A percentile compares a stretch with the other conserved stretches of the same genome.
These are phyloP conservation scores for Fagus crenata DNA, from an alignment of 306 rosid species.

Conservation along the genomic window DNA sequence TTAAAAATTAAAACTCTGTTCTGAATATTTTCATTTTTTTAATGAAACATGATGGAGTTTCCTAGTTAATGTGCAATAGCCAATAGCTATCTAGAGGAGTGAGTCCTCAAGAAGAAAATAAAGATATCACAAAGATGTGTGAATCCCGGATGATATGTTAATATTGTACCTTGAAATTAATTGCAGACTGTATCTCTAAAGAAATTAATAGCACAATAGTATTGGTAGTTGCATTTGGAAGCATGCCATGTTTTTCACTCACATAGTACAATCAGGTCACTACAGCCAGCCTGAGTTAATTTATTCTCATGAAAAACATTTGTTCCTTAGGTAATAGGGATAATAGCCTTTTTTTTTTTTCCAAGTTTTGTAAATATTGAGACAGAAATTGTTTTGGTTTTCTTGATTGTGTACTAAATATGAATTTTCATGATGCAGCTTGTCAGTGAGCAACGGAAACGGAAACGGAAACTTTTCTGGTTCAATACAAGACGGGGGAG, in stretches of 20 bases:
- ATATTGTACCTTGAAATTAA: not conserved
- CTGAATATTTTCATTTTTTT: not conserved
- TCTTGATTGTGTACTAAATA: constrained; percentile 7
- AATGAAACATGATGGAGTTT: not conserved
- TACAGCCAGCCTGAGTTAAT: not conserved
- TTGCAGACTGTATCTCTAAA: not conserved
- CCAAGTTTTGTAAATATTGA: not conserved
- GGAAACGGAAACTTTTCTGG: constrained; percentile 40
- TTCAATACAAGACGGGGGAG: constrained; percentile 46
- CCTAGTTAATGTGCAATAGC: not conserved
- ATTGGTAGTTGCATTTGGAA: not conserved
- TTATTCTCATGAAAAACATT: not conserved
- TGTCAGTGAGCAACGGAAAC: constrained; percentile 46
- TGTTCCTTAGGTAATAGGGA: not conserved
- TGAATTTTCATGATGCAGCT: constrained; percentile 44
- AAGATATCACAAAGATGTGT: not conserved
- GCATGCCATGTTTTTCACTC: not conserved
- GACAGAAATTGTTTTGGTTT: not conserved
- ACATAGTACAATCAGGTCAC: not conserved
- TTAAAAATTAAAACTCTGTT: too few species aligned
- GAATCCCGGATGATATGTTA: too few species aligned
- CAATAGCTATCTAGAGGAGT: not conserved
- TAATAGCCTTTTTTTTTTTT: not conserved
- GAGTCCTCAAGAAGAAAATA: not conserved
- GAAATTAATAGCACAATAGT: too few species aligned